Conservation (phyloP, 441 rosid species). For the Sinapis alba region DNA sequence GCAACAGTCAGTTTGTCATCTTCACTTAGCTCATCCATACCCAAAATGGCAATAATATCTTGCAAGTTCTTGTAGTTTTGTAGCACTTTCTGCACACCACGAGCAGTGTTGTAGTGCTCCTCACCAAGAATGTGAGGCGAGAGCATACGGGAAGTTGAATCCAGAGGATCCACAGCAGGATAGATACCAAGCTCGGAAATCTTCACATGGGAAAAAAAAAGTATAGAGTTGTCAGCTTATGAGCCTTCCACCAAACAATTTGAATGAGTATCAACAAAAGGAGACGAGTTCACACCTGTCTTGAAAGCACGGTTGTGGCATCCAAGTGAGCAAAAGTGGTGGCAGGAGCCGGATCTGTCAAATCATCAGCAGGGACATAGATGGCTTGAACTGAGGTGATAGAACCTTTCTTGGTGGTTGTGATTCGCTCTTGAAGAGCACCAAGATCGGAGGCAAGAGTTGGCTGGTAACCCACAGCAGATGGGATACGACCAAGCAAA, state of each 20-base stretch:
- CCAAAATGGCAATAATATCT: conserved; percentile 97
- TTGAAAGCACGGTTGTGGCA: conserved; percentile 96
- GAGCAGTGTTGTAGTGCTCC: conserved; percentile 94
- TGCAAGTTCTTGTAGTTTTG: conserved; percentile 98
- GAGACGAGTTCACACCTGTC: conserved; percentile 60
- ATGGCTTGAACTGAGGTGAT: conserved; percentile 99
- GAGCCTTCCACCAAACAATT: neutral
- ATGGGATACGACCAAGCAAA: conserved; percentile 97
- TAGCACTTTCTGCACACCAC: conserved; percentile 96
- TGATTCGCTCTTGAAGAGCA: conserved; percentile 97
- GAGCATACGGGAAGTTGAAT: conserved; percentile 98
- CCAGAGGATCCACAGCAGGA: conserved; percentile 97
- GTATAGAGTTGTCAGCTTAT: neutral
- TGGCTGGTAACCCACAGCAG: conserved; percentile 99
- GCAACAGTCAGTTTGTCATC: conserved; percentile 96
- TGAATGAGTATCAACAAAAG: neutral
- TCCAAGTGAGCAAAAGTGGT: conserved; percentile 99
- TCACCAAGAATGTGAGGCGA: conserved; percentile 96
- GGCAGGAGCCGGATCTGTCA: conserved; percentile 99
- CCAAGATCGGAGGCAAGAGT: conserved; percentile 99
- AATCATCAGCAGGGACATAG: conserved; percentile 99
- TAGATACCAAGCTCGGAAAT: conserved; percentile 97
- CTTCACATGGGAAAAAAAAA: conserved; percentile 36
- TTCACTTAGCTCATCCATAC: conserved; percentile 99
- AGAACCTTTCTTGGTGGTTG: conserved; percentile 97